Evolutionary conservation across 2,329 filamentous ascomycete genomes (phyloP), one percentile per base, ranked within the genome.

Genomic region (Colletotrichum lindemuthianum): DNA sequence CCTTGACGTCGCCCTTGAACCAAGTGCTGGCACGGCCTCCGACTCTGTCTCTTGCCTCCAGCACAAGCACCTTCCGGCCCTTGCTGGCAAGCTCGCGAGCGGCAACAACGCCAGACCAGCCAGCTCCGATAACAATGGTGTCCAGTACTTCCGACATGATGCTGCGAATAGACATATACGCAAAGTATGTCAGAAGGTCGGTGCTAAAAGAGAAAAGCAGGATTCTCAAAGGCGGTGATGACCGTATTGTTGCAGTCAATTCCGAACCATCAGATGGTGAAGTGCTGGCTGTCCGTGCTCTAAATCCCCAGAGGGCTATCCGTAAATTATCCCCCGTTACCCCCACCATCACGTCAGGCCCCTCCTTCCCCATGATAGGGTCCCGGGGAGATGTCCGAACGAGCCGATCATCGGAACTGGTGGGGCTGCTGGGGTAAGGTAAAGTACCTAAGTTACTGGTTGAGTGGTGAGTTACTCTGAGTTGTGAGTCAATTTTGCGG

Each of bases 11-110:
- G 37, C 63, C 52, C 41, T 63, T 65, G 12, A 53, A 41, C 63
- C 63, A 65, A 6, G 65, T 69, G 7, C 51, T 60, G 36, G 56
- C 63, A 16, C 61, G 61, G 40, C 68, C 67, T 37, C 68, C 59
- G 44, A 65, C 52, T 34, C 68, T 58, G 49, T 67, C 49, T 44
- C 67, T 57, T 9, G 68, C 60, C 47, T 68, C 63, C 12, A 67
- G 50, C 8, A 68, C 33, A 32, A 65, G 47, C 15, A 66, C 60
- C 13, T 65, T 53, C 36, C 55, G 55, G 32, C 60, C 67, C n/a
- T 57, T 58, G 16, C 51, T 39, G 4, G 54, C 48, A 32, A 68
- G 59, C 33, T 44, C 43, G n/a, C 59, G 60, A 11, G 65, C 66
- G 36, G 65, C 60, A 12, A 60, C 40, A 9, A 64, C 55, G 33